Conservation (phyloP, 2,329 filamentous ascomycete genomes). For the Pseudogymnoascus sp. region DNA sequence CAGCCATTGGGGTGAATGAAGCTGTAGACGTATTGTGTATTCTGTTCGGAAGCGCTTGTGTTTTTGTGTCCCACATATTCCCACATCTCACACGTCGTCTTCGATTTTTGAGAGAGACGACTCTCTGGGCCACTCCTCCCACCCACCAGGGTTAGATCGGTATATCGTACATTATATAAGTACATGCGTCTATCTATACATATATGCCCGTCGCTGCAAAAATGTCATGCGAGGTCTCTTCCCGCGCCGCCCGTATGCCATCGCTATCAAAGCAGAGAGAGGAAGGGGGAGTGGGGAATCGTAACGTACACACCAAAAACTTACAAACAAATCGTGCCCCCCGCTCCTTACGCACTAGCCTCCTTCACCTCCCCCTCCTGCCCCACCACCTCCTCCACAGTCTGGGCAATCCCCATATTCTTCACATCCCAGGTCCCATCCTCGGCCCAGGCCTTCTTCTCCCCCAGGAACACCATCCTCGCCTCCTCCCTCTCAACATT, state of each 20-base stretch:
- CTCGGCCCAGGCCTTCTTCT: constrained; percentile 73
- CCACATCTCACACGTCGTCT: constrained; percentile 1
- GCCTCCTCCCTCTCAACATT: constrained; percentile 51
- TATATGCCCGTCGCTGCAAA: constrained; percentile 10
- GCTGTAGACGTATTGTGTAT: constrained; percentile 40
- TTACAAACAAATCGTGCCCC: constrained; percentile 19
- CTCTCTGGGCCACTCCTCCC: too few species aligned
- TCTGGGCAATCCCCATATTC: constrained; percentile 61
- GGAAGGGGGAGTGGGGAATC: neutral
- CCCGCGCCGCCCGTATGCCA: neutral
- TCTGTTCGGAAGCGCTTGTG: constrained; percentile 46
- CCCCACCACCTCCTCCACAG: constrained; percentile 16
- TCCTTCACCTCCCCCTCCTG: constrained; percentile 23
- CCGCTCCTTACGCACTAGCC: constrained; percentile 11
- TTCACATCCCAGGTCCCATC: constrained; percentile 60
- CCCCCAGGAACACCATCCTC: constrained; percentile 68
- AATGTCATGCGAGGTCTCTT: neutral
- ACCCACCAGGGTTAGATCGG: neutral
- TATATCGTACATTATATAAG: constrained; percentile 13
- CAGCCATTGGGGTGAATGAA: constrained; percentile 36
- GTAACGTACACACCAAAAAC: neutral
- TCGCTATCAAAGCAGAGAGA: constrained; percentile 5
- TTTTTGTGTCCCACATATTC: constrained; percentile 12
- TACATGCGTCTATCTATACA: constrained; percentile 1
- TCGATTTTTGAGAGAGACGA: too few species aligned